A percentile compares a stretch with the other conserved stretches of the same genome.
These are phyloP conservation scores for Trichoderma hamatum DNA, from an alignment of 2,329 filamentous ascomycete species.

Conservation along the genomic window DNA sequence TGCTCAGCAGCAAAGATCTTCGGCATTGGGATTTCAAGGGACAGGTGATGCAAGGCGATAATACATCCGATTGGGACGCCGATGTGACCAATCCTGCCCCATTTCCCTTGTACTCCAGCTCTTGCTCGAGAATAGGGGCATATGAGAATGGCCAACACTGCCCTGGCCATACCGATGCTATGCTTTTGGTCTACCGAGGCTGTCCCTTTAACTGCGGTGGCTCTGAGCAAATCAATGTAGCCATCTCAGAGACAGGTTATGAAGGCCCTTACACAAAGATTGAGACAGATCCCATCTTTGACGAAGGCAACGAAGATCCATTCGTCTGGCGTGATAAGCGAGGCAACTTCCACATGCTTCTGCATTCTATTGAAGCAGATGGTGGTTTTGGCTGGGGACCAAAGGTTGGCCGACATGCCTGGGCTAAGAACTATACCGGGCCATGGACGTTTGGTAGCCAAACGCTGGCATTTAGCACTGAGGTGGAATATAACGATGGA, in stretches of 20 bases:
- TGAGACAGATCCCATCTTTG: constrained; percentile 30
- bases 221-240: constrained; percentile 31
- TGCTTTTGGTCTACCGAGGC: constrained; percentile 32
- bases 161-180: constrained; percentile 26
- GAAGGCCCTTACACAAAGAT: constrained; percentile 30
- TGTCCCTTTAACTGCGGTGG: constrained; percentile 30
- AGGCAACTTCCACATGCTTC: constrained; percentile 39
- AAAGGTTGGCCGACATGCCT: constrained; percentile 38
- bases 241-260: constrained; percentile 27
- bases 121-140: background rate
- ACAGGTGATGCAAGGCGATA: constrained; percentile 30
- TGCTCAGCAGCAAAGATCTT: constrained; percentile 32
- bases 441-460: constrained; percentile 38
- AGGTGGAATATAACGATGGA: constrained; percentile 45
- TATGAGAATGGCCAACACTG: background rate
- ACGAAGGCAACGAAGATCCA: constrained; percentile 36
- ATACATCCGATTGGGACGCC: constrained; percentile 30
- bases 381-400: constrained; percentile 35
- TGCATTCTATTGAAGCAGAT: constrained; percentile 38
- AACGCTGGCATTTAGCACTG: constrained; percentile 36
- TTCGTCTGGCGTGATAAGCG: constrained; percentile 42
- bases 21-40: constrained; percentile 29
- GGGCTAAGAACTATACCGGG: constrained; percentile 34
- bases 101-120: constrained; percentile 38
- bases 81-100: constrained; percentile 48